Evolutionary conservation across 352 stramenopile genomes (phyloP), one percentile per base, ranked within the genome.

Genomic region (Saprolegnia parasitica): DNA sequence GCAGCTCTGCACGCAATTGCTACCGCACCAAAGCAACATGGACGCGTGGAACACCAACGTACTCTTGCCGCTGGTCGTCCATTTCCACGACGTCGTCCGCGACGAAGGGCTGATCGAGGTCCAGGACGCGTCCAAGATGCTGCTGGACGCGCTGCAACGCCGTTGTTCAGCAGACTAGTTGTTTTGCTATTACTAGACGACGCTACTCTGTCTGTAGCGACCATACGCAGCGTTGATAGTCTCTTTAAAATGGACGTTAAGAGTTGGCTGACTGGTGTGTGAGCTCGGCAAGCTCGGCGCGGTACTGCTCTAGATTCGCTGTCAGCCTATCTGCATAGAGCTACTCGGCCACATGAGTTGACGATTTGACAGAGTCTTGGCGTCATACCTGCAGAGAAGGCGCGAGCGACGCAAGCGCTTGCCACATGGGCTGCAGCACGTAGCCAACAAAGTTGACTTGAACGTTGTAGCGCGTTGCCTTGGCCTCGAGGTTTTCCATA

Each of bases 401-500:
- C 8, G 52, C 52, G 13, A 60, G 11, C 1, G 35, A 40, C 11
- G 35, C 13, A 4, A 60, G n/a, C 1, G 11, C 52, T 9, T 60
- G 56, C 79, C 80, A 94, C n/a, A 94, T 83, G 0, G 85, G 85
- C 24, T 80, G 74, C 42, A 89, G 60, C 10, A 93, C 83, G 65
- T 88, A 93, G 71, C 85, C 85, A 64, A 88, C 83, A 56, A 89
- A 92, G 71, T 86, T 86, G 58, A 88, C 78, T 60, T 93, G 83
- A 20, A 89, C 81, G 13, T 78, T 91, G 40, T 86, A 71, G 8
- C 83, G 78, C 1, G 77, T 81, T 39, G 78, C 82, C 39, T 83
- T 79, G 54, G 80, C 73, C 20, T 93, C 78, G 39, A 90, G 68
- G 56, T 86, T 86, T 8, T 76, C 78, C 84, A 93, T 93, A 73